Conservation (phyloP, 2,329 filamentous ascomycete species). For the Claviceps monticola region DNA sequence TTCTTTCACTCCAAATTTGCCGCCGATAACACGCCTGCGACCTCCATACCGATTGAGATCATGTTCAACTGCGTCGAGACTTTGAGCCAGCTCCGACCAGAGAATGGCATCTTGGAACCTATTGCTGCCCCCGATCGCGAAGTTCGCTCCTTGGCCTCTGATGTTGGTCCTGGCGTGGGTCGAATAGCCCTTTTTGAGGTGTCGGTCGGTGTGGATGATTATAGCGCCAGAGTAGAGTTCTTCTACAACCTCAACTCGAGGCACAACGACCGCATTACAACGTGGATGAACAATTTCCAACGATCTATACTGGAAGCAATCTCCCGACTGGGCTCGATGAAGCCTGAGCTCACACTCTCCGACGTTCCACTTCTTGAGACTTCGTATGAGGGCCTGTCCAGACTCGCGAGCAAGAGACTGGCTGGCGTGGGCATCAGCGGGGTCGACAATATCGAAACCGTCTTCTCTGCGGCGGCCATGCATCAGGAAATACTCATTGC, state of each 20-base stretch:
- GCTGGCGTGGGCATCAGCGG: constrained; percentile 25
- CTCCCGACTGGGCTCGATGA: constrained; percentile 23
- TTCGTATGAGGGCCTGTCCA: constrained; percentile 30
- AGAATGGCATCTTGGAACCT: constrained; percentile 35
- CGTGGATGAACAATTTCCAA: constrained; percentile 35
- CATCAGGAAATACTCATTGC: constrained; percentile 37
- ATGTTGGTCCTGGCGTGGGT: constrained; percentile 31
- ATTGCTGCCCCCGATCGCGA: constrained; percentile 26
- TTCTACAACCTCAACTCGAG: constrained; percentile 28
- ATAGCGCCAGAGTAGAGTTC: constrained; percentile 29
- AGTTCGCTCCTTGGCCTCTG: constrained; percentile 24
- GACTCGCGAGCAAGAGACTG: constrained; percentile 28
- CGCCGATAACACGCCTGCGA: constrained; percentile 15
- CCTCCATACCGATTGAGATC: constrained; percentile 40
- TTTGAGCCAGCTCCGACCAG: constrained; percentile 31
- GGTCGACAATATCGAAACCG: constrained; percentile 32
- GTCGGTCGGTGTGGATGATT: constrained; percentile 30
- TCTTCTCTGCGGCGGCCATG: constrained; percentile 32
- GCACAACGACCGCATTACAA: constrained; percentile 27
- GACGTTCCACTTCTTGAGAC: constrained; percentile 35
- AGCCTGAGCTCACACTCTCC: constrained; percentile 34
- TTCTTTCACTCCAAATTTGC: constrained; percentile 36
- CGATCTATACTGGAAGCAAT: constrained; percentile 31
- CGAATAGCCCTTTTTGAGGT: constrained; percentile 38
- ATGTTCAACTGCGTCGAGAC: constrained; percentile 43